Conservation (phyloP, 129 eudicot species). For the Helianthus tuberosus region DNA sequence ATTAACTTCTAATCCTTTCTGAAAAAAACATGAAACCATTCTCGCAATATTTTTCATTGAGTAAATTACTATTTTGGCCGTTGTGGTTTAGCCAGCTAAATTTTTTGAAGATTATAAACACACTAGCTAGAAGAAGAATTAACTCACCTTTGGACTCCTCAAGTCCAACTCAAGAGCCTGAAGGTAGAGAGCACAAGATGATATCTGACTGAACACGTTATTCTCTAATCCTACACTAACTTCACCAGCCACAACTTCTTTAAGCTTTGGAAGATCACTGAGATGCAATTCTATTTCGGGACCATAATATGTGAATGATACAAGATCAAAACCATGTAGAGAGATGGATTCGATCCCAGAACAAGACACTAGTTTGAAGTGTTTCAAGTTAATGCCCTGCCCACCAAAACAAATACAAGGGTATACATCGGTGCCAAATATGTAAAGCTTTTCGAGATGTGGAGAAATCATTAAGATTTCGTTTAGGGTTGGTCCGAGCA, state of each 20-base stretch:
- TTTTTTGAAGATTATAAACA: neutral
- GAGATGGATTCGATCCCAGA: conserved; percentile 22
- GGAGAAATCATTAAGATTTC: conserved; percentile 28
- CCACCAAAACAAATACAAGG: conserved; percentile 27
- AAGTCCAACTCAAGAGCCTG: conserved; percentile 27
- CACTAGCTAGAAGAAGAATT: neutral
- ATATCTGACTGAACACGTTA: conserved; percentile 38
- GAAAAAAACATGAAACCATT: conserved; percentile 6
- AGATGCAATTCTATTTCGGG: conserved; percentile 24
- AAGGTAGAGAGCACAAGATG: conserved; percentile 34
- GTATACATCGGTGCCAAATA: conserved; percentile 22
- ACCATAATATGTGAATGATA: conserved; percentile 38
- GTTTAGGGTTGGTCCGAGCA: conserved; percentile 29
- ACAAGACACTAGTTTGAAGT: conserved; percentile 33
- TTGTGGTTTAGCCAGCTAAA: neutral
- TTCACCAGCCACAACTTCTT: conserved; percentile 27
- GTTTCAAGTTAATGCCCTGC: conserved; percentile 29
- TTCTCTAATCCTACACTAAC: conserved; percentile 31
- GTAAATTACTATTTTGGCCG: no score
- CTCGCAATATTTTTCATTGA: neutral
- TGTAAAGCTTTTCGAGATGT: conserved; percentile 21
- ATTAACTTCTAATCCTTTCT: conserved; percentile 30
- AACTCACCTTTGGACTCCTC: neutral
- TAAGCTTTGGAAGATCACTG: conserved; percentile 44
- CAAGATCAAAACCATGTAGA: conserved; percentile 33